A percentile compares a stretch with the other conserved stretches of the same genome.
These are phyloP conservation scores for Macrocybe gigantea DNA, from an alignment of 768 basidiomycete species.

Conservation along the genomic window DNA sequence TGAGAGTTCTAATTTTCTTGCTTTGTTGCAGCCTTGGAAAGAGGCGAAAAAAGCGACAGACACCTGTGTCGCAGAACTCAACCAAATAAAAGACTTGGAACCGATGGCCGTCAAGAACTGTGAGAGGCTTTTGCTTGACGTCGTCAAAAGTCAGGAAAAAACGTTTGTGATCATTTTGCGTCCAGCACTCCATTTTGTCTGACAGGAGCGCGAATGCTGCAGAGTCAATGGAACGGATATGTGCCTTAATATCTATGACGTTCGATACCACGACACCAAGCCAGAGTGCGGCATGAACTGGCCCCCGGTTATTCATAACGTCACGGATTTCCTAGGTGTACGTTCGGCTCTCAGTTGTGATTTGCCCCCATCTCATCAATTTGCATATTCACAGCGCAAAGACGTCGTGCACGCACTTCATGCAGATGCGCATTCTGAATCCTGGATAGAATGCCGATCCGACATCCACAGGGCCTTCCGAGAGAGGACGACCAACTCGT, in stretches of 20 bases:
- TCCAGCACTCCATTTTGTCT: not conserved
- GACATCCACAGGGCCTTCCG: slow-evolving; percentile 61
- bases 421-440: slow-evolving; percentile 66
- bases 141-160: slow-evolving; percentile 38
- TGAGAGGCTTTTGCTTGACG: slow-evolving; percentile 44
- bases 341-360: slow-evolving; percentile 21
- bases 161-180: slow-evolving; percentile 6
- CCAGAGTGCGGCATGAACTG: slow-evolving; percentile 98
- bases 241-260: slow-evolving; percentile 94
- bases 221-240: slow-evolving; percentile 65
- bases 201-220: not conserved
- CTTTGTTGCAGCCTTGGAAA: slow-evolving; percentile 50
- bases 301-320: slow-evolving; percentile 78
- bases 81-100: slow-evolving; percentile 39
- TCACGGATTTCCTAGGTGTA: slow-evolving; percentile 79
- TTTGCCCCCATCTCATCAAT: slow-evolving; percentile 1
- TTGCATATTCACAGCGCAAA: slow-evolving; percentile 43
- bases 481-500: slow-evolving; percentile 51
- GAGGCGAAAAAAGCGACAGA: slow-evolving; percentile 51
- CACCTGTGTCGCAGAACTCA: slow-evolving; percentile 46
- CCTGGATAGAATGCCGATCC: slow-evolving; percentile 84
- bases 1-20: not conserved
- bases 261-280: slow-evolving; percentile 76
- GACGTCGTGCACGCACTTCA: slow-evolving; percentile 85
- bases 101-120: slow-evolving; percentile 56